Evolutionary conservation across 192 early-diverging fungal species (phyloP).

Genomic region (Coemansia sp.): DNA sequence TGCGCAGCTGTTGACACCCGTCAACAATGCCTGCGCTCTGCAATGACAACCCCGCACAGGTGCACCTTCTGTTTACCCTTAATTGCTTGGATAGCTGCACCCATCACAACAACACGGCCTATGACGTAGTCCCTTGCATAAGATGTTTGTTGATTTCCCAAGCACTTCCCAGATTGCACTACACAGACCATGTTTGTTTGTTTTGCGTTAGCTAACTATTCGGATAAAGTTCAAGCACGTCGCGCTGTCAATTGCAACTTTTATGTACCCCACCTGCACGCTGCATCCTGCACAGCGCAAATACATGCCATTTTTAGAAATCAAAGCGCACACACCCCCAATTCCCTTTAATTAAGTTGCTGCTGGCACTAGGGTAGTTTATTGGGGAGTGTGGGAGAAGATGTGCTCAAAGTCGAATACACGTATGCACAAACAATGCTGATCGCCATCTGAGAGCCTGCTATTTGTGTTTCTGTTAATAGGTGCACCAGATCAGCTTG

Average conservation of each 20-base stretch:
- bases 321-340: not conserved
- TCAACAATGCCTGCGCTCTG: not conserved
- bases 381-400: not conserved
- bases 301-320: not conserved
- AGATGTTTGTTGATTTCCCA: not conserved
- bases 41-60: not conserved
- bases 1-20: not conserved
- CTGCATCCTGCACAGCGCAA: not conserved
- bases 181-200: not conserved
- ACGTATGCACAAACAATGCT: not conserved
- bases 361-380: not conserved
- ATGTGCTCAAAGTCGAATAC: not conserved
- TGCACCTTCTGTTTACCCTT: not conserved
- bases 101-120: not conserved
- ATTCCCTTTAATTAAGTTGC: not conserved
- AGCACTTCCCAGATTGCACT: not conserved
- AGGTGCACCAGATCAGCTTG: not conserved
- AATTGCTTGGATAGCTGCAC: too few species aligned
- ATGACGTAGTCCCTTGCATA: slow-evolving; percentile 1
- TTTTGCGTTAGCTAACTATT: not conserved
- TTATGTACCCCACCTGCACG: not conserved
- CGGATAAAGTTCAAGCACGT: not conserved
- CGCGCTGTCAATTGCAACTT: not conserved
- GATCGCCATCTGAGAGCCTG: not conserved
- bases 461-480: slow-evolving; percentile 1